phyloP scores from a whole-genome alignment of 192 early-diverging fungal genomes.

The Borealophlyctis nickersoniae region DNA sequence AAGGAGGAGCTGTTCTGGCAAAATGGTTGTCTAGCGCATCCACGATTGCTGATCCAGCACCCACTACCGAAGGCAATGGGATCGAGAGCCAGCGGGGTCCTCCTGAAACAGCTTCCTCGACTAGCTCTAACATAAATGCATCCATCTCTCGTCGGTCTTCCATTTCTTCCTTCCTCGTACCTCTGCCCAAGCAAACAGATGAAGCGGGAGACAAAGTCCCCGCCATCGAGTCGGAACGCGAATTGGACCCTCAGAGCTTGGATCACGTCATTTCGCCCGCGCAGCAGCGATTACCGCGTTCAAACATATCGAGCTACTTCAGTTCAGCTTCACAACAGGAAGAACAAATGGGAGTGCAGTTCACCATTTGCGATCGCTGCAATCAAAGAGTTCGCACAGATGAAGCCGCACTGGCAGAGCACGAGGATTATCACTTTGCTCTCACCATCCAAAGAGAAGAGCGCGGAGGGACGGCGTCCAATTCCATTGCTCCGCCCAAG shows the following conservation, averaged over 20 bases:
- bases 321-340: background rate
- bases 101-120: background rate
- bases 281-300: background rate
- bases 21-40: background rate
- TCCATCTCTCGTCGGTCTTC: background rate
- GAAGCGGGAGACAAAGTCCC: too few species aligned
- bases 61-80: background rate
- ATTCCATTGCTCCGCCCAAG: too few species aligned
- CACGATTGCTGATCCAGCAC: background rate
- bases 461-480: too few species aligned
- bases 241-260: background rate
- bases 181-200: background rate
- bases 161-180: background rate
- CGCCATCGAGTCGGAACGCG: background rate
- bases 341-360: too few species aligned
- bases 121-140: background rate
- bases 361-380: slow-evolving; percentile 20
- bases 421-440: slow-evolving; percentile 58
- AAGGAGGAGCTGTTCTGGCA: slow-evolving; percentile 9
- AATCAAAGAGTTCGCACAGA: slow-evolving; percentile 8
- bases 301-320: background rate
- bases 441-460: slow-evolving; percentile 34
- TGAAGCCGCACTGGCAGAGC: slow-evolving; percentile 35
- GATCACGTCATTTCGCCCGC: background rate
- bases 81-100: background rate